A percentile compares a stretch with the other conserved stretches of the same genome.
phyloP scores from a whole-genome alignment of 768 basidiomycete species.

The Coprinopsis sp. region DNA sequence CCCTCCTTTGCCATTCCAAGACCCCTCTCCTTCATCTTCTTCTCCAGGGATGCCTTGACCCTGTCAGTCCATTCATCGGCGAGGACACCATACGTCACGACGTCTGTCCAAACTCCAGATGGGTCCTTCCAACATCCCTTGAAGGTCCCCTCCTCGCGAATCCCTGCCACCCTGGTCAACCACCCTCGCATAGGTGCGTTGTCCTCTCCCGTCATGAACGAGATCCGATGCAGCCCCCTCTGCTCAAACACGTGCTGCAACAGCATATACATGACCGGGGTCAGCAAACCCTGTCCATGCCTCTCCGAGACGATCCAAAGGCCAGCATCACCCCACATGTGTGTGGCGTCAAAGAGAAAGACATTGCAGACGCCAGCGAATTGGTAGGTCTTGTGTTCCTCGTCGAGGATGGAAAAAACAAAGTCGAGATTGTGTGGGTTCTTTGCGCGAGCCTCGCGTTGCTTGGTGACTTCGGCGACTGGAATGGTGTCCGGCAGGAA shows the following conservation, averaged over 20 bases:
- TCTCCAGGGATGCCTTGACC: background rate
- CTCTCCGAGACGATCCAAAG: slow-evolving; percentile 34
- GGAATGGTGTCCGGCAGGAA: slow-evolving; percentile 34
- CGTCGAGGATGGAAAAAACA: slow-evolving; percentile 27
- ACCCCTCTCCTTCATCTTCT: slow-evolving; percentile 4
- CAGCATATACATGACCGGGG: slow-evolving; percentile 39
- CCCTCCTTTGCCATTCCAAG: background rate
- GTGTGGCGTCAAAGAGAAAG: slow-evolving; percentile 32
- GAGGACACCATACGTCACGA: background rate
- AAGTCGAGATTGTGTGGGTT: slow-evolving; percentile 32
- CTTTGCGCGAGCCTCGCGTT: slow-evolving; percentile 30
- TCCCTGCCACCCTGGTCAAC: slow-evolving; percentile 37
- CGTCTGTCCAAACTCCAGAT: background rate
- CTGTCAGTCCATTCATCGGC: background rate
- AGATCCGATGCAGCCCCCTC: slow-evolving; percentile 34
- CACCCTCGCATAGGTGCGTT: slow-evolving; percentile 44
- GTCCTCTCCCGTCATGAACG: slow-evolving; percentile 37
- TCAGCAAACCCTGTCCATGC: slow-evolving; percentile 36
- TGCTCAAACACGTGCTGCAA: slow-evolving; percentile 40
- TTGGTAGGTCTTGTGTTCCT: slow-evolving; percentile 20
- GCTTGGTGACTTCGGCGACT: slow-evolving; percentile 29
- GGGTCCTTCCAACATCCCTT: slow-evolving; percentile 35
- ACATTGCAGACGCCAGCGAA: slow-evolving; percentile 36
- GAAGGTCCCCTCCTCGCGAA: slow-evolving; percentile 30
- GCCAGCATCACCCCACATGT: slow-evolving; percentile 37